Base-by-base conservation (phyloP, 768 basidiomycete genomes). In the Cyathus striatus region DNA sequence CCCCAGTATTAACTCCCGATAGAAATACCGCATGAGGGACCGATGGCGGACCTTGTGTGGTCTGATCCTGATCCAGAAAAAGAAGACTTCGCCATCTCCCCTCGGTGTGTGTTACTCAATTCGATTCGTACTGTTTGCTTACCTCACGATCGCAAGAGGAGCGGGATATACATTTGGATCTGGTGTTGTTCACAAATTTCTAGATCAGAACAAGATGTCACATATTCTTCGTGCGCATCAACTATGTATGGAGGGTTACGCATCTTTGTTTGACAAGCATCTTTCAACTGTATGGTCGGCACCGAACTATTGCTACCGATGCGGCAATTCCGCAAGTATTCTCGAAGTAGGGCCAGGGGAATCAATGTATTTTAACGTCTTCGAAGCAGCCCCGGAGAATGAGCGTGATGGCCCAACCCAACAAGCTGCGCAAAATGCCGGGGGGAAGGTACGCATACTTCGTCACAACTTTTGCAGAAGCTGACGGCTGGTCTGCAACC, bases 31-130 rank as follows among this genome's bases (percentile, higher is more conserved):
- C 96, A 98, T 55, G 96, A 99, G 64, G 96, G 96, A 3, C 95
- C 96, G 21, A 98, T 99, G 93, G 95, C 95, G 10, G 96, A 99
- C 75, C 78, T 99, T 22, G 96, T 99, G 2, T 99, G 96, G 96
- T 97, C 94, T 35, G 96, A 99, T 76, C 96, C 96, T 25, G 96
- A 99, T 67, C 82, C 91, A 26, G 96, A 99, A 64, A 99, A 98
- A 63, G 96, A 98, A 62, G 96, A 98, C 57, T 99, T 98, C 60
- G 95, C 96, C 22, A 98, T 99, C 65, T 96, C 93, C 46, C 95
- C 95, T 44, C 81, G 95, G 93, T 95, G 49, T 43, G 78, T 65
- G 20, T 38, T 37, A 30, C 34, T 49, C 46, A 43, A 39, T 46
- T 39, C 47, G n/a, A 41, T 43, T 46, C 32, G 47, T 26, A 43